phyloP scores from a whole-genome alignment of 306 rosid genomes.

The Castanopsis chinensis region DNA sequence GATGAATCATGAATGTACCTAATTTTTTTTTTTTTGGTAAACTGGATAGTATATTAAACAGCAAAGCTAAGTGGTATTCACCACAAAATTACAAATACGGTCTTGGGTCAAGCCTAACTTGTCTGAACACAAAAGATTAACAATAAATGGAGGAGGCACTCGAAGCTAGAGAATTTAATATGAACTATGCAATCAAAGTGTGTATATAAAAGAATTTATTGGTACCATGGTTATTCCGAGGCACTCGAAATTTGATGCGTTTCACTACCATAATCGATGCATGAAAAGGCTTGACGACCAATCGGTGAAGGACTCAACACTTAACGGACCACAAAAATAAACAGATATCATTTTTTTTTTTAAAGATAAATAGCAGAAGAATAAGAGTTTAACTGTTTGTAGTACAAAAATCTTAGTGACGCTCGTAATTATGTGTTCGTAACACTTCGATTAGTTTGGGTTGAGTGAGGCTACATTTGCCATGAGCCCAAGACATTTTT shows the following conservation, averaged over 20 bases:
- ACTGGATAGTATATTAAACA: no score
- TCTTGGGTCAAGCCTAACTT: no score
- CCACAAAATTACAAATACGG: no score
- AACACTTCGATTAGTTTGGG: background rate
- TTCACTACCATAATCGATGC: slow-evolving; percentile 1
- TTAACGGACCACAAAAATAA: background rate
- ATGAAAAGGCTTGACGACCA: slow-evolving; percentile 5
- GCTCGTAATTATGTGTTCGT: background rate
- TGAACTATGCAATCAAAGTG: no score
- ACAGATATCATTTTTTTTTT: background rate
- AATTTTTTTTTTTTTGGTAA: no score
- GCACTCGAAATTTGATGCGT: background rate
- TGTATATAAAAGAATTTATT: no score
- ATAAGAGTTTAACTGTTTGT: background rate
- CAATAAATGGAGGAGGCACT: no score
- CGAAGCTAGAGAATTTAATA: no score
- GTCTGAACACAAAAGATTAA: no score
- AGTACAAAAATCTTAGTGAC: background rate
- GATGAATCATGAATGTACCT: no score
- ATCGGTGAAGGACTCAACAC: background rate
- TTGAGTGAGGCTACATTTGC: background rate
- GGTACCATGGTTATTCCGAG: background rate
- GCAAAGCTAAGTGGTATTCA: no score
- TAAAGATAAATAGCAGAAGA: no score
- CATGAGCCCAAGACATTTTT: background rate